A percentile compares a stretch with the other conserved stretches of the same genome.
These are phyloP conservation scores for Botrytis fabae DNA, from an alignment of 2,329 filamentous ascomycete genomes.

Conservation along the genomic window DNA sequence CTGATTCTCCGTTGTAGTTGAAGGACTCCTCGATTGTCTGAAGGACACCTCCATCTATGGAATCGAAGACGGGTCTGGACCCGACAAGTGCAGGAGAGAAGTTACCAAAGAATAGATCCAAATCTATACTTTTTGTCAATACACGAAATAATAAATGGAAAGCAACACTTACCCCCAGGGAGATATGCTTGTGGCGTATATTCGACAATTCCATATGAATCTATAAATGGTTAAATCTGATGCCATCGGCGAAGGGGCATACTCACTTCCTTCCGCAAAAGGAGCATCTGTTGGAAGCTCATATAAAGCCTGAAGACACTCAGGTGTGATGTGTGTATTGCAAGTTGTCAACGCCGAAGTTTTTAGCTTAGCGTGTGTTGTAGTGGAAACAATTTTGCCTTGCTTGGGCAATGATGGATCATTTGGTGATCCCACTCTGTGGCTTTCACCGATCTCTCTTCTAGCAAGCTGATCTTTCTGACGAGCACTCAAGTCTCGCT, in stretches of 20 bases:
- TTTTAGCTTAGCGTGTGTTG: neutral
- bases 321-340: conserved; percentile 54
- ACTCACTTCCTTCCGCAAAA: conserved; percentile 28
- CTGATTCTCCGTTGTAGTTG: conserved; percentile 49
- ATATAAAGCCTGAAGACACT: conserved; percentile 55
- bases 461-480: conserved; percentile 2
- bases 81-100: conserved; percentile 47
- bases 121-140: conserved; percentile 34
- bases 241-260: neutral
- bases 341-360: conserved; percentile 42
- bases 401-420: conserved; percentile 41
- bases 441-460: conserved; percentile 45
- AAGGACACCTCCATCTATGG: conserved; percentile 50
- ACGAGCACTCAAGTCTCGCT: conserved; percentile 14
- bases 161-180: conserved; percentile 40
- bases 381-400: conserved; percentile 25
- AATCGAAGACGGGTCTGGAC: conserved; percentile 47
- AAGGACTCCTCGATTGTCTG: conserved; percentile 45
- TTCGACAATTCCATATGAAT: conserved; percentile 55
- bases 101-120: conserved; percentile 50
- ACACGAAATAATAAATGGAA: neutral
- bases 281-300: conserved; percentile 44
- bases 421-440: conserved; percentile 41
- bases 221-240: conserved; percentile 16
- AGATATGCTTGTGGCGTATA: conserved; percentile 50